A percentile compares a stretch with the other conserved stretches of the same genome.
These are phyloP conservation scores for Afroboletus lepidellus DNA, from an alignment of 1,284 basidiomycete species.

Conservation along the genomic window DNA sequence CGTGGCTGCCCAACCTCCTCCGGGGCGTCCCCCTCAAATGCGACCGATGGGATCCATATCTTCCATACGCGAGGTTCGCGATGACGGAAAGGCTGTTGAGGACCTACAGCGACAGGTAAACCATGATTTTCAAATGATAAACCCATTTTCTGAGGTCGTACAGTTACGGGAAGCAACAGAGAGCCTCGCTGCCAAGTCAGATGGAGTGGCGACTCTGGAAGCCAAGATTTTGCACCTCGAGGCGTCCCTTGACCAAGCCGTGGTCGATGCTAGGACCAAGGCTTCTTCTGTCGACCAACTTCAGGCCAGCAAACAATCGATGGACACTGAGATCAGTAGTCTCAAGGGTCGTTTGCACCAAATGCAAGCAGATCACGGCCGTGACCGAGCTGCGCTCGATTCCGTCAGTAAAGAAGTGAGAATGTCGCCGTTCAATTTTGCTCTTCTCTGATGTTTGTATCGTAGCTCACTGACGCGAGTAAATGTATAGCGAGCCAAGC, in stretches of 20 bases:
- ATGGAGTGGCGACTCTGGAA: constrained; percentile 50
- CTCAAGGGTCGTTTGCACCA: constrained; percentile 43
- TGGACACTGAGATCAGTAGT: constrained; percentile 49
- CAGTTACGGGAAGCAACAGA: constrained; percentile 60
- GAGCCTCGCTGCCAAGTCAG: constrained; percentile 51
- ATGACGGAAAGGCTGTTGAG: constrained; percentile 53
- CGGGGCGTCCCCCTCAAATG: constrained; percentile 36
- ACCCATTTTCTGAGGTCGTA: constrained; percentile 8
- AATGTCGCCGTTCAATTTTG: background rate
- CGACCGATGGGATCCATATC: constrained; percentile 59
- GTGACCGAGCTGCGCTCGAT: constrained; percentile 38
- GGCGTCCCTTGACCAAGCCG: constrained; percentile 47
- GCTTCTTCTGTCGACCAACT: constrained; percentile 43
- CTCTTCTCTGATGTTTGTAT: constrained; percentile 12
- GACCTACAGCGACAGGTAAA: constrained; percentile 63
- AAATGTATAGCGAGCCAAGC: constrained; percentile 40
- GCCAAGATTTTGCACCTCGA: constrained; percentile 49
- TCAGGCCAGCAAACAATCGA: constrained; percentile 46
- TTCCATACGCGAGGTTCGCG: constrained; percentile 66
- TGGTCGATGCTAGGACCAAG: constrained; percentile 50
- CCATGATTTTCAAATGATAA: constrained; percentile 6
- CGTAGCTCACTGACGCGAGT: constrained; percentile 54
- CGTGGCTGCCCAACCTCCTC: constrained; percentile 22
- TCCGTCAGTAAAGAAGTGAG: constrained; percentile 52
- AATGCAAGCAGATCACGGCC: constrained; percentile 41